Base-by-base conservation (phyloP, 768 basidiomycete genomes). In the Mycena belliarum region DNA sequence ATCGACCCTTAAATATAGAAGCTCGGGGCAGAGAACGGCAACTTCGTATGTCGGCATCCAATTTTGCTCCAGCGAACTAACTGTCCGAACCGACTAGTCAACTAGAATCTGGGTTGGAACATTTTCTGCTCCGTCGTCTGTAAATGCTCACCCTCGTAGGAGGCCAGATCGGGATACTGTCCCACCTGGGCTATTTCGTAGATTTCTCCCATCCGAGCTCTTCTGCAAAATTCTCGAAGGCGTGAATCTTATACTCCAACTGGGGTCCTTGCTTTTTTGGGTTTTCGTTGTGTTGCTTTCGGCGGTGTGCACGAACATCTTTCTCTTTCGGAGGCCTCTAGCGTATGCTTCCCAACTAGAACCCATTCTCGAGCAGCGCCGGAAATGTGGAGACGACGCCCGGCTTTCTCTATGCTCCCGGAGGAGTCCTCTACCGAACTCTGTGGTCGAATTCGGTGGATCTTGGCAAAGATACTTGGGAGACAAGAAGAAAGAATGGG, bases 401-500 rank as follows among this genome's bases (percentile, higher is more conserved):
- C 43, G 10, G 0, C 37, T 15, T 29, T 18, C 38, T 15, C 16
- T 51, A 4, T 57, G 56, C 18, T 4, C 44, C 16, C 9, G 14
- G 11, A 35, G 18, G n/a, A 23, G 28, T 4, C 32, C 43, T 37
- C 28, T 50, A 16, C 55, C 55, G 20, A 9, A 0, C 18, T 26
- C 55, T 24, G 42, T 50, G 25, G 11, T 38, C 29, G 48, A 48
- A 11, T 29, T 56, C 25, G 29, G 35, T 18, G 18, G 1, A 16
- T 45, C 44, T 0, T 57, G 56, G 56, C 35, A 46, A 45, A 32
- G 5, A 40, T 57, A 51, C 18, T 12, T 51, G 20, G 44, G 51
- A 45, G 37, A 21, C 18, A 57, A 57, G 37, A 41, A n/a, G 6
- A 38, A 18, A 32, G 56, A 57, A 24, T 51, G 49, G 56, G n/a